phyloP scores from a whole-genome alignment of 345 rosid genomes.

The Salix caprea region DNA sequence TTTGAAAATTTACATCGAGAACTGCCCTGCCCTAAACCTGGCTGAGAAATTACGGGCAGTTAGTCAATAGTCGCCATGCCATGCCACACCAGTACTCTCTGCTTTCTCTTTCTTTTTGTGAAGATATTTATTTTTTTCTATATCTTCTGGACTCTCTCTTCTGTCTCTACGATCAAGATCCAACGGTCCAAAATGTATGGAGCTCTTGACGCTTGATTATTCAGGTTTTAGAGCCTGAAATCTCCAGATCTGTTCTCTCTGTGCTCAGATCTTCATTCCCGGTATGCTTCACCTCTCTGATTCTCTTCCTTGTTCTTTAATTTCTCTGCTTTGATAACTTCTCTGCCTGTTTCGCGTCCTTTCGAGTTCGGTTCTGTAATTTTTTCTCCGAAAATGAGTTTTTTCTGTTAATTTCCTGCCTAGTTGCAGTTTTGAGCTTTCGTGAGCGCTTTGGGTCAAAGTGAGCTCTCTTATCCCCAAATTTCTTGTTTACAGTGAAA shows the following conservation, averaged over 20 bases:
- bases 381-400: background rate
- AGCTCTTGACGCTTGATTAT: constrained; percentile 22
- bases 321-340: background rate
- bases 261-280: constrained; percentile 34
- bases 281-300: constrained; percentile 28
- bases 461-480: background rate
- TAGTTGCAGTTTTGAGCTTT: background rate
- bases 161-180: constrained; percentile 48
- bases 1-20: constrained; percentile 1
- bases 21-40: constrained; percentile 29
- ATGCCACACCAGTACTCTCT: constrained; percentile 24
- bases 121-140: constrained; percentile 23
- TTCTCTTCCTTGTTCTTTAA: background rate
- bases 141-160: constrained; percentile 26
- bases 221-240: constrained; percentile 33
- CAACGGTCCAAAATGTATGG: constrained; percentile 52
- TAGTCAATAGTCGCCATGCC: constrained; percentile 12
- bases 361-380: background rate
- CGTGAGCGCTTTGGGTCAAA: background rate
- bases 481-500: background rate
- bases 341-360: background rate
- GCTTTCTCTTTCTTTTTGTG: constrained; percentile 10
- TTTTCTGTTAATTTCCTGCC: background rate
- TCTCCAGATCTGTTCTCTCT: constrained; percentile 42
- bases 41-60: constrained; percentile 45